A percentile compares a stretch with the other conserved stretches of the same genome.
Conservation (phyloP, 228 moss, liverwort and hornwort species). For the Sphagnum fallax region DNA sequence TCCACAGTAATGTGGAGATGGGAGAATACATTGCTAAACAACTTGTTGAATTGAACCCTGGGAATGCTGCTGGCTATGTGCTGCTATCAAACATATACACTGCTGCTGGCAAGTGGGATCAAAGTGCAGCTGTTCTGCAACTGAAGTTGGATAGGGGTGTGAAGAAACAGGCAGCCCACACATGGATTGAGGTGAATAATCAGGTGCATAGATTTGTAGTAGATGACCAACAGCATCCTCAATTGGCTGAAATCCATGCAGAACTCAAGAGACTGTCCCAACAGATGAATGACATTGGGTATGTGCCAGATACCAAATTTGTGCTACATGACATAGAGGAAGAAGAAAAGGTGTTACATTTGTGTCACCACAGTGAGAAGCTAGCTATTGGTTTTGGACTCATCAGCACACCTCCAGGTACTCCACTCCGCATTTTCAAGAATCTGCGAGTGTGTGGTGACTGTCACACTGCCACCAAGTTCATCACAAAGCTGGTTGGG, state of each 20-base stretch:
- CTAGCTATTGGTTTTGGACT: slow-evolving; percentile 36
- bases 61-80: slow-evolving; percentile 21
- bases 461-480: slow-evolving; percentile 37
- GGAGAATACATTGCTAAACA: slow-evolving; percentile 3
- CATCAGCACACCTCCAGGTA: slow-evolving; percentile 20
- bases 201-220: slow-evolving; percentile 16
- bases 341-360: slow-evolving; percentile 13
- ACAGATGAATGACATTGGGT: too few relatives aligned
- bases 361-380: slow-evolving; percentile 23
- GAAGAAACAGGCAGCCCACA: slow-evolving; percentile 7
- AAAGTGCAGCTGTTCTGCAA: too few relatives aligned
- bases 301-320: slow-evolving; percentile 12
- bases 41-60: slow-evolving; percentile 17
- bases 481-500: slow-evolving; percentile 14
- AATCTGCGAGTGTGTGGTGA: slow-evolving; percentile 22
- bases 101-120: slow-evolving; percentile 23
- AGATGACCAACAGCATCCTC: background rate
- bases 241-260: too few relatives aligned
- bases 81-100: background rate
- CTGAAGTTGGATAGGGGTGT: slow-evolving; percentile 10
- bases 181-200: slow-evolving; percentile 24
- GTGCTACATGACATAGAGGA: background rate
- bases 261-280: too few relatives aligned
- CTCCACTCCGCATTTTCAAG: slow-evolving; percentile 26
- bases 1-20: background rate